phyloP scores from a whole-genome alignment of 805 yeast genomes.

The Middelhovenomyces tepae region DNA sequence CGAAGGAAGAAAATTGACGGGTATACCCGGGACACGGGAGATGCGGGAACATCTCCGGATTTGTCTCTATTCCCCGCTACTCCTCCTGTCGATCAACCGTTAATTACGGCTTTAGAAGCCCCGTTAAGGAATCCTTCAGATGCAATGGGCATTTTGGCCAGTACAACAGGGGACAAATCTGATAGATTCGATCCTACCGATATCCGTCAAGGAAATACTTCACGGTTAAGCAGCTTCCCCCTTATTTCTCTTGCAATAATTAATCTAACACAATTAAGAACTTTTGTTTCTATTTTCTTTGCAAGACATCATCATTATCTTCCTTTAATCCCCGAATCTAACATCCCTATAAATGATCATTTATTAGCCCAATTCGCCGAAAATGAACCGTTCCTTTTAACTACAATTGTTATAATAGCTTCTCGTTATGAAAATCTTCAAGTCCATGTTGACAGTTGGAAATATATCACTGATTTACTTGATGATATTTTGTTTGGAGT shows the following conservation, averaged over 20 bases:
- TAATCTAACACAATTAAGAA: slow-evolving; percentile 12
- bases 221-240: slow-evolving; percentile 7
- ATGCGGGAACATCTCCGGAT: too few relatives aligned
- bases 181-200: background rate
- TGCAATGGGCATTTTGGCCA: slow-evolving; percentile 16
- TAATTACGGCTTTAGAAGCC: too few relatives aligned
- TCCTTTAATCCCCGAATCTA: slow-evolving; percentile 9
- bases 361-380: slow-evolving; percentile 9
- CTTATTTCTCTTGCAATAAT: slow-evolving; percentile 10
- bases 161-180: slow-evolving; percentile 8
- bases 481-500: slow-evolving; percentile 13
- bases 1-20: too few relatives aligned
- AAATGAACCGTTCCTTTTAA: slow-evolving; percentile 13
- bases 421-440: slow-evolving; percentile 9
- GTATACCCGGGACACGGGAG: too few relatives aligned
- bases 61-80: too few relatives aligned
- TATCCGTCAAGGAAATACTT: slow-evolving; percentile 2
- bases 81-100: too few relatives aligned
- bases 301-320: slow-evolving; percentile 15
- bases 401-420: slow-evolving; percentile 14
- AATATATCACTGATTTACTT: too few relatives aligned
- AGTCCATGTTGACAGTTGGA: slow-evolving; percentile 9
- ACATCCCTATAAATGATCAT: slow-evolving; percentile 7
- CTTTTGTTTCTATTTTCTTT: slow-evolving; percentile 13
- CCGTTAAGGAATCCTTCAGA: slow-evolving; percentile 18